Base-by-base conservation (phyloP, 331 rosid species). In the Cydonia oblonga region DNA sequence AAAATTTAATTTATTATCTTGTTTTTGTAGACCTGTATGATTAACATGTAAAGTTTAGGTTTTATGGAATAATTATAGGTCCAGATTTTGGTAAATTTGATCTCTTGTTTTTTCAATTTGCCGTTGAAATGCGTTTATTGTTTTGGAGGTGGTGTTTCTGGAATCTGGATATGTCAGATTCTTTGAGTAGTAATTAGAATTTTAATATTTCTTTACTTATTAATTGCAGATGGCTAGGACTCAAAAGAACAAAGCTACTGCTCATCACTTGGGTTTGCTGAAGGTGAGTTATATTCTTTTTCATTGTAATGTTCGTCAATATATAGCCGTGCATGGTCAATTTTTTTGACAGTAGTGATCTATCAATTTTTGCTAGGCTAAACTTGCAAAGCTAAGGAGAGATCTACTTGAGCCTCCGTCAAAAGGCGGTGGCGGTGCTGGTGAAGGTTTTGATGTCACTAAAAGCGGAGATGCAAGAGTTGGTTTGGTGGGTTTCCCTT, bases 381-480 rank as follows among this genome's bases (percentile, higher is more conserved):
- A 95, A 84, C 96, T 95, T 72, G 97, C 97, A 75, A 95, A 95
- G 87, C 78, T 95, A 79, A 79, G 97, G 84, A 87, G 99, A 76
- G 99, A 95, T 72, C 91, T 95, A 70, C 88, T 95, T 66, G 80
- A 93, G 29, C 99, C 99, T 68, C 8, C 97, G 3, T 28, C 99
- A 25, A 95, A 95, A 78, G 99, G 99, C 67, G 96, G 81, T 56
- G 98, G 86, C 23, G 98, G 96, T 59, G 97, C 97, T 57, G 99
- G 99, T 72, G 99, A 95, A 79, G 99, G 99, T 72, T 95, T 95
- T 83, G 99, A 95, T 78, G 98, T 91, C 53, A 95, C 98, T 76
- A 95, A 95, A 86, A 95, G 98, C 69, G 98, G 98, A 51, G 98
- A 95, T 85, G 93, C 96, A 80, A 91, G 98, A 75, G 98, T 95